Percentiles rank a stretch among this genome's conserved stretches.
phyloP scores from a whole-genome alignment of 495 filamentous ascomycete species.

The Podospora sp. region DNA sequence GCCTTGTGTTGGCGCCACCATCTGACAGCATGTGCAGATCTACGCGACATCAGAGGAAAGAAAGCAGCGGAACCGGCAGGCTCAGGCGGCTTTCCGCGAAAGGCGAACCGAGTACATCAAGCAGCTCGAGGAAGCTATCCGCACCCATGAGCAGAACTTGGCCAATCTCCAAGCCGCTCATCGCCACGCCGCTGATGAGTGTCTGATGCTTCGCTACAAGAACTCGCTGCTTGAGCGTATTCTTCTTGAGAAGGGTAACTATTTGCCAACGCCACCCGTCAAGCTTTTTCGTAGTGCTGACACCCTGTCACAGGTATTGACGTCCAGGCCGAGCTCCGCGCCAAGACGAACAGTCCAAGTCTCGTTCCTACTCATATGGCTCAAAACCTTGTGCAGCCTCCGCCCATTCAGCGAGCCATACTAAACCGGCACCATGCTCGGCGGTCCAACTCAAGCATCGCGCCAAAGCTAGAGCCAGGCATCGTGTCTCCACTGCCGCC shows the following conservation, averaged over 20 bases:
- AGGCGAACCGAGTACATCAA: slow-evolving; percentile 98
- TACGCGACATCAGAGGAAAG: slow-evolving; percentile 98
- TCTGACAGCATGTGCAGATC: slow-evolving; percentile 60
- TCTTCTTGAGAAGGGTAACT: slow-evolving; percentile 95
- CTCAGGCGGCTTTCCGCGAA: slow-evolving; percentile 95
- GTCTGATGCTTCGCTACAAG: slow-evolving; percentile 97
- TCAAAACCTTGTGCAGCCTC: slow-evolving; percentile 65
- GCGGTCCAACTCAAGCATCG: slow-evolving; percentile 68
- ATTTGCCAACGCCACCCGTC: slow-evolving; percentile 5
- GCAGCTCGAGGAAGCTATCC: slow-evolving; percentile 95
- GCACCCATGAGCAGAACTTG: slow-evolving; percentile 92
- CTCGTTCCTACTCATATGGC: slow-evolving; percentile 64
- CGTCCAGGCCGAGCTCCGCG: slow-evolving; percentile 90
- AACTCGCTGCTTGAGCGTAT: slow-evolving; percentile 96
- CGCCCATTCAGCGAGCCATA: slow-evolving; percentile 71
- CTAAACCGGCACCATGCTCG: slow-evolving; percentile 72
- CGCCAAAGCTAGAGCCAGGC: slow-evolving; percentile 69
- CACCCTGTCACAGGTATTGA: slow-evolving; percentile 72
- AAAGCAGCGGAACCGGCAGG: slow-evolving; percentile 96
- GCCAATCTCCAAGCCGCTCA: slow-evolving; percentile 92
- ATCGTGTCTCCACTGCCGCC: slow-evolving; percentile 53
- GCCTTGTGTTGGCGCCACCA: slow-evolving; percentile 6
- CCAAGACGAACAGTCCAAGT: slow-evolving; percentile 79
- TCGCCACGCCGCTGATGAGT: slow-evolving; percentile 93
- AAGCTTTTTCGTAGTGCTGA: not conserved